Base-by-base conservation (phyloP, 2,329 filamentous ascomycete genomes). In the Colletotrichum eremochloae region DNA sequence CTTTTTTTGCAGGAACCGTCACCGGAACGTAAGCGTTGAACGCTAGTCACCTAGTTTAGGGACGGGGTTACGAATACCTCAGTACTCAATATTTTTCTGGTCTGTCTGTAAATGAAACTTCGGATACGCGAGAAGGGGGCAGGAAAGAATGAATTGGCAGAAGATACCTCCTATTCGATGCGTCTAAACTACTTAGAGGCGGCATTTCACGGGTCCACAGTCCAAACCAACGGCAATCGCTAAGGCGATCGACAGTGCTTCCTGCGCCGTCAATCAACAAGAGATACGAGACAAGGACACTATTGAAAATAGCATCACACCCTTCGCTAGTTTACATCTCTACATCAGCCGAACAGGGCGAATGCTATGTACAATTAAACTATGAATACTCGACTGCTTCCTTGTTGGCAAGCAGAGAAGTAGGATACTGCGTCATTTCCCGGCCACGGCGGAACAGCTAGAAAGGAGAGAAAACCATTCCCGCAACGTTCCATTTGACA, bases 231-330 rank as follows among this genome's bases (percentile, higher is more conserved):
- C n/a, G n/a, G 44, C 20, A 63, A 38, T 40, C 14, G 44, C 11
- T 14, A 8, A 53, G 11, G 46, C 12, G 46, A 53, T 63, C 61
- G 31, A 63, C 61, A 36, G 44, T 48, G 20, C 44, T 62, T 56
- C 52, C 18, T 53, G 50, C 50, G 29, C 9, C 20, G 58, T 61
- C 29, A 46, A 48, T 62, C 29, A 48, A 48, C 12, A 14, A 36
- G 58, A 62, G 58, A 53, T 36, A 42, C 29, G n/a, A 36, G 18
- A 42, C 38, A 52, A 53, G 12, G 48, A 31, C n/a, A 1, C n/a
- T 18, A 2, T 38, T 31, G n/a, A 14, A 50, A 20, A 40, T 46
- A 53, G 12, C 36, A 52, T 9, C 61, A 11, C 3, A 20, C 20
- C 38, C 56, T 58, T 58, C 1, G 36, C 14, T 42, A 4, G 46